phyloP scores from a whole-genome alignment of 805 yeast genomes.

The Ogataea thermomethanolica region DNA sequence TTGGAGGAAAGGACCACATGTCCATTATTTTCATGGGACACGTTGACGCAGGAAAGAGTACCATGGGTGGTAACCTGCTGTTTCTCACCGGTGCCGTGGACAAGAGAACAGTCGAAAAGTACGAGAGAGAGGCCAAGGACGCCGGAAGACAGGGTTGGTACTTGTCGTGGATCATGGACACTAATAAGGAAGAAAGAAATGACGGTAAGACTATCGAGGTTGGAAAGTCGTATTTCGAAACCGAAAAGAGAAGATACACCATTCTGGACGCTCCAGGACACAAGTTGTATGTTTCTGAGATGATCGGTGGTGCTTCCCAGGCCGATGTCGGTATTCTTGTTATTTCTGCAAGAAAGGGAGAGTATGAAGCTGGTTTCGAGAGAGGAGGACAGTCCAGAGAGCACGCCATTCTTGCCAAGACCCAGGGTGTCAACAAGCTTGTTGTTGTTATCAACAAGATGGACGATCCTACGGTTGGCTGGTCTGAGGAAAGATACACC shows the following conservation, averaged over 20 bases:
- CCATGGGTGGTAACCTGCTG: conserved; percentile 97
- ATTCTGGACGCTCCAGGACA: conserved; percentile 99
- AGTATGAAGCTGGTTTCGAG: conserved; percentile 98
- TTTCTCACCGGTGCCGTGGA: conserved; percentile 96
- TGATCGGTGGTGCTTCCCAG: conserved; percentile 99
- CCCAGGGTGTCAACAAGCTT: conserved; percentile 95
- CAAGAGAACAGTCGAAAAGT: conserved; percentile 96
- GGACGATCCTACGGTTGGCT: conserved; percentile 96
- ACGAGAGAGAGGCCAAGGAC: conserved; percentile 97
- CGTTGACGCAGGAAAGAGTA: conserved; percentile 98
- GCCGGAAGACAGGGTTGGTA: conserved; percentile 99
- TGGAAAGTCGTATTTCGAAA: conserved; percentile 96
- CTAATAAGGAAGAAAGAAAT: conserved; percentile 96
- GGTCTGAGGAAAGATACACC: conserved; percentile 95
- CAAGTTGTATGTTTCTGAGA: conserved; percentile 96
- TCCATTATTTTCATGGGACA: conserved; percentile 99
- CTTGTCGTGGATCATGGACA: conserved; percentile 98
- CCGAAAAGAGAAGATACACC: conserved; percentile 96
- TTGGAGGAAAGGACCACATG: conserved; percentile 96
- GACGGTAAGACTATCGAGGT: conserved; percentile 99
- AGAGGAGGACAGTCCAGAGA: conserved; percentile 99
- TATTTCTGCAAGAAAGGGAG: conserved; percentile 98
- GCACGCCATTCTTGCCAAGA: conserved; percentile 95
- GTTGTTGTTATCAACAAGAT: conserved; percentile 95
- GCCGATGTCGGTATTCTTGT: conserved; percentile 98